Percentiles rank a stretch among this genome's conserved stretches.
Evolutionary conservation across 2,329 filamentous ascomycete species (phyloP).

Genomic region (Colletotrichum lindemuthianum): DNA sequence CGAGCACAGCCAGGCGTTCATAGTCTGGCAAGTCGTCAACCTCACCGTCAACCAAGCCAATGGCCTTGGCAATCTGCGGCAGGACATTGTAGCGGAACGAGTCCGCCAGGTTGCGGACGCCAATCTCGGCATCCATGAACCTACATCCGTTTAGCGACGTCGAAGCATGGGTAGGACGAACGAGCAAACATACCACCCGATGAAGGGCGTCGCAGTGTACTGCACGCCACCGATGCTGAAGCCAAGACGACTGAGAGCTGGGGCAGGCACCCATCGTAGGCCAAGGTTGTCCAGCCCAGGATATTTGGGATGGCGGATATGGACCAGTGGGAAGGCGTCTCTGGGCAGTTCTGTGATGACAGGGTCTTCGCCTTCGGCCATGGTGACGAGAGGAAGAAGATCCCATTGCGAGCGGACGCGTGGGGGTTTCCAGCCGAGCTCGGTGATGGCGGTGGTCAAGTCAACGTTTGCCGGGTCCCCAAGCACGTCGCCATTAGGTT

Average conservation of each 20-base stretch:
- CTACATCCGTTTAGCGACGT: conserved; percentile 7
- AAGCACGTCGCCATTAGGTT: conserved; percentile 28
- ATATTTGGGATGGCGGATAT: conserved; percentile 33
- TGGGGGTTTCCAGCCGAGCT: conserved; percentile 32
- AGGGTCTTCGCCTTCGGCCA: conserved; percentile 32
- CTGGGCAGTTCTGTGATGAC: conserved; percentile 33
- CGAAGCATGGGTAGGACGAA: neutral
- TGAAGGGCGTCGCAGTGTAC: conserved; percentile 30
- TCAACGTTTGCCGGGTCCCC: conserved; percentile 33
- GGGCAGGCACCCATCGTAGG: conserved; percentile 34
- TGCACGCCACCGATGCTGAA: conserved; percentile 34
- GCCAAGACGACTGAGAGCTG: conserved; percentile 33
- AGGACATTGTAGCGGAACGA: conserved; percentile 33
- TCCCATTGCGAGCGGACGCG: conserved; percentile 34
- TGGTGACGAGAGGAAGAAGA: conserved; percentile 28
- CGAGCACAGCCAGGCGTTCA: conserved; percentile 30
- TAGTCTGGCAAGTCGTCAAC: conserved; percentile 33
- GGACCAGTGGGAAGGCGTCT: conserved; percentile 29
- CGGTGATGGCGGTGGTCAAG: conserved; percentile 31
- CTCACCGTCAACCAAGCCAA: conserved; percentile 27
- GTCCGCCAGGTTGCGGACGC: conserved; percentile 30
- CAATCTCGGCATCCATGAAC: conserved; percentile 35
- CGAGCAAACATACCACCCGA: conserved; percentile 20
- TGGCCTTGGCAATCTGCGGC: conserved; percentile 28
- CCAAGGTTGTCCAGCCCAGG: conserved; percentile 30